phyloP scores from a whole-genome alignment of 768 basidiomycete species.

The Boletus sp. region DNA sequence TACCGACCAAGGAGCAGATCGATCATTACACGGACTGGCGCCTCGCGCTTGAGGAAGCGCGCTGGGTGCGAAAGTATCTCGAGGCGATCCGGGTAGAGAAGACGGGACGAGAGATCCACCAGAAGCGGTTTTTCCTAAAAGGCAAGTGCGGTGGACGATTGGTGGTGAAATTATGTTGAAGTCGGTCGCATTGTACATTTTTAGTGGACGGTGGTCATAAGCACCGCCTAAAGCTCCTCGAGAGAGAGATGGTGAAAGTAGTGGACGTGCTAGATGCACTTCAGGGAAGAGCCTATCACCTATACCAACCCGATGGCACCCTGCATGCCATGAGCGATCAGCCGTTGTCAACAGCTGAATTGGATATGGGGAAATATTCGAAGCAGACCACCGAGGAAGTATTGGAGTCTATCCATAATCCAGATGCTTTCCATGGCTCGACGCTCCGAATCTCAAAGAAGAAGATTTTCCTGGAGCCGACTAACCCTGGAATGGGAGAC shows the following conservation, averaged over 20 bases:
- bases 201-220: slow-evolving; percentile 33
- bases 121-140: slow-evolving; percentile 34
- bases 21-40: slow-evolving; percentile 9
- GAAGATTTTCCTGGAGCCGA: not conserved
- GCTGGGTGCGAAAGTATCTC: slow-evolving; percentile 27
- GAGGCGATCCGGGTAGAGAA: slow-evolving; percentile 35
- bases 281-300: slow-evolving; percentile 13
- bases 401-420: not conserved
- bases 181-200: too few species aligned
- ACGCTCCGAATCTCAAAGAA: not conserved
- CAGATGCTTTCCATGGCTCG: not conserved
- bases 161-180: too few species aligned
- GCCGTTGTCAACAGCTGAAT: not conserved
- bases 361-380: not conserved
- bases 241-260: slow-evolving; percentile 28
- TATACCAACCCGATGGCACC: slow-evolving; percentile 21
- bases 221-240: slow-evolving; percentile 28
- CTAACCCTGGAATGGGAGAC: not conserved
- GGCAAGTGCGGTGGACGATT: slow-evolving; percentile 13
- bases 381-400: not conserved
- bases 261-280: slow-evolving; percentile 20
- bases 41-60: slow-evolving; percentile 17
- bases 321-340: not conserved
- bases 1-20: slow-evolving; percentile 23
- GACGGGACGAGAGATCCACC: slow-evolving; percentile 31